phyloP scores from a whole-genome alignment of 1,139 yeast genomes.

The Candida frijolesensis region DNA sequence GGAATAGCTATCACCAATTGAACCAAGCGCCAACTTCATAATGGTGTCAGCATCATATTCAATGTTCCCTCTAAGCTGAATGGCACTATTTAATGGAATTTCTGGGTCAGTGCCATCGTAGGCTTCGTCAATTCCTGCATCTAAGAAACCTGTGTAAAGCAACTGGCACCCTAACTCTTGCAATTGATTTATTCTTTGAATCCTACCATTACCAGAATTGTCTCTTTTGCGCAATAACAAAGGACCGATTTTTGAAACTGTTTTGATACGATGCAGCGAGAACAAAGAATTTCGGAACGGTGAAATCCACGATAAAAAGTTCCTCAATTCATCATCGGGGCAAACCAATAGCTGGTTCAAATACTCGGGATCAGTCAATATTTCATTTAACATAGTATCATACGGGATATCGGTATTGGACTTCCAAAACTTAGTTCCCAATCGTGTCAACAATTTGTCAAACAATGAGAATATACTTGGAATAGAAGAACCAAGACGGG shows the following conservation, averaged over 20 bases:
- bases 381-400: conserved; percentile 56
- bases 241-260: conserved; percentile 39
- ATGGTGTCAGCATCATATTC: conserved; percentile 31
- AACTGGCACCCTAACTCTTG: conserved; percentile 17
- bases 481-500: conserved; percentile 53
- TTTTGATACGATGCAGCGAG: conserved; percentile 42
- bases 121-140: conserved; percentile 16
- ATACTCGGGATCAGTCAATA: conserved; percentile 44
- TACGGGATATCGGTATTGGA: conserved; percentile 52
- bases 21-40: conserved; percentile 22
- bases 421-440: conserved; percentile 53
- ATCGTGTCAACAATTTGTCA: conserved; percentile 37
- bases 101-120: conserved; percentile 22
- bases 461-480: conserved; percentile 56
- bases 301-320: conserved; percentile 46
- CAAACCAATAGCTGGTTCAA: conserved; percentile 16
- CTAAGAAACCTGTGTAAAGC: conserved; percentile 17
- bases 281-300: conserved; percentile 36
- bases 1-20: conserved; percentile 25
- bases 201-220: conserved; percentile 6
- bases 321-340: conserved; percentile 17
- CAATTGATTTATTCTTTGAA: conserved; percentile 10
- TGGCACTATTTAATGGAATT: conserved; percentile 26
- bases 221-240: conserved; percentile 13
- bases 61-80: conserved; percentile 39